phyloP scores from a whole-genome alignment of 768 basidiomycete genomes.

The Kwoniella newhampshirensis region DNA sequence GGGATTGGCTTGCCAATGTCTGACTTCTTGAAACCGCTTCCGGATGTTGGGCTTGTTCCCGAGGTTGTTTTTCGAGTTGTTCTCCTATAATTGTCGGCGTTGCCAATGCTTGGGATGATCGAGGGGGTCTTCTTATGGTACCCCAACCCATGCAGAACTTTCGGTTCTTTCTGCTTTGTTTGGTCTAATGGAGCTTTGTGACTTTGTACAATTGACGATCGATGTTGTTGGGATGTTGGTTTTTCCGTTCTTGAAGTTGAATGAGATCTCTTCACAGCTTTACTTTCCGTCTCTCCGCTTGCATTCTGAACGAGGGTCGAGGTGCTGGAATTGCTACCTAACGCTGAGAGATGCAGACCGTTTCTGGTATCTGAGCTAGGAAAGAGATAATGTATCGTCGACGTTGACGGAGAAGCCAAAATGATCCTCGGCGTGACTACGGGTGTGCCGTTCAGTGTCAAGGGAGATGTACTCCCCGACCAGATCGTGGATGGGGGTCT shows the following conservation, averaged over 20 bases:
- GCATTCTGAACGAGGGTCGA: too few species aligned
- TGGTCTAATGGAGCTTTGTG: constrained; percentile 1
- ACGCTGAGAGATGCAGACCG: constrained; percentile 10
- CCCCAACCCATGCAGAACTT: background rate
- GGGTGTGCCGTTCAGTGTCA: background rate
- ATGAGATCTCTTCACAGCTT: constrained; percentile 1
- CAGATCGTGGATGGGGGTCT: constrained; percentile 14
- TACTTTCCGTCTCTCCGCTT: too few species aligned
- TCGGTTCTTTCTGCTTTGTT: constrained; percentile 11
- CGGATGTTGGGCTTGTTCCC: constrained; percentile 1
- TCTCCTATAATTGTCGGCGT: too few species aligned
- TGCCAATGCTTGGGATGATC: too few species aligned
- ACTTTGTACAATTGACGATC: background rate
- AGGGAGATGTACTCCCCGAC: constrained; percentile 10
- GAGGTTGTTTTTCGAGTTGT: too few species aligned
- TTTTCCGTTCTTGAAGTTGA: constrained; percentile 9
- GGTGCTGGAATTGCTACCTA: background rate
- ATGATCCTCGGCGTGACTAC: constrained; percentile 29
- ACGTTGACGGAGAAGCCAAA: constrained; percentile 29
- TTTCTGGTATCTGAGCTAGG: constrained; percentile 24
- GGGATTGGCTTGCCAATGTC: constrained; percentile 13
- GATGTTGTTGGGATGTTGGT: background rate
- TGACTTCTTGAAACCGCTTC: constrained; percentile 10
- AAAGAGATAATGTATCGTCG: constrained; percentile 38
- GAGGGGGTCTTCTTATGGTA: background rate